phyloP scores from a whole-genome alignment of 2,329 filamentous ascomycete species.

The Arthrobotrys pseudoclavata region DNA sequence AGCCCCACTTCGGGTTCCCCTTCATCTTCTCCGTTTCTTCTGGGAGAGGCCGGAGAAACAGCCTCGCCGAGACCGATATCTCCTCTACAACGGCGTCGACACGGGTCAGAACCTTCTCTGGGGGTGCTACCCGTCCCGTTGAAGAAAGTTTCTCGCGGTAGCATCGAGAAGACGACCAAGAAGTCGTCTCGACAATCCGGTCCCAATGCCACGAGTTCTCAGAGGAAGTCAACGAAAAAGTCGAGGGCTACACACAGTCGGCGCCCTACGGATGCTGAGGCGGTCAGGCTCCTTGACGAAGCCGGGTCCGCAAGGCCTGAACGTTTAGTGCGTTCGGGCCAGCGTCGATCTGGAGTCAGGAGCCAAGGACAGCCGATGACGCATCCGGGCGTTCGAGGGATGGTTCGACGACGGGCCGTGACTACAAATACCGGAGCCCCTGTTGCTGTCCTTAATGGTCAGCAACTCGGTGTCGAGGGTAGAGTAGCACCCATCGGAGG shows the following conservation, averaged over 20 bases:
- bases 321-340: neutral
- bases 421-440: conserved; percentile 21
- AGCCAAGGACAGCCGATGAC: neutral
- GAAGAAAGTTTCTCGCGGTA: conserved; percentile 4
- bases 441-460: conserved; percentile 20
- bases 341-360: conserved; percentile 20
- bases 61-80: conserved; percentile 30
- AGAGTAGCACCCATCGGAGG: conserved; percentile 3
- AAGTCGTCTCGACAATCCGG: conserved; percentile 19
- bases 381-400: conserved; percentile 4
- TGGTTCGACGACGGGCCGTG: conserved; percentile 1
- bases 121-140: conserved; percentile 6
- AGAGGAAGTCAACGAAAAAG: conserved; percentile 6
- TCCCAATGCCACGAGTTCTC: conserved; percentile 24
- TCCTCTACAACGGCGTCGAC: neutral
- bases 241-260: neutral
- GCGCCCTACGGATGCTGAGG: conserved; percentile 3
- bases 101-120: conserved; percentile 5
- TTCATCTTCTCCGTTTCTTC: conserved; percentile 25
- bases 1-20: conserved; percentile 27
- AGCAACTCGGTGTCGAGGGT: conserved; percentile 5
- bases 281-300: conserved; percentile 3
- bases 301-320: neutral
- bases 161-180: conserved; percentile 19
- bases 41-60: conserved; percentile 12